phyloP scores from a whole-genome alignment of 257 asterid genomes.

The Cordia subcordata region DNA sequence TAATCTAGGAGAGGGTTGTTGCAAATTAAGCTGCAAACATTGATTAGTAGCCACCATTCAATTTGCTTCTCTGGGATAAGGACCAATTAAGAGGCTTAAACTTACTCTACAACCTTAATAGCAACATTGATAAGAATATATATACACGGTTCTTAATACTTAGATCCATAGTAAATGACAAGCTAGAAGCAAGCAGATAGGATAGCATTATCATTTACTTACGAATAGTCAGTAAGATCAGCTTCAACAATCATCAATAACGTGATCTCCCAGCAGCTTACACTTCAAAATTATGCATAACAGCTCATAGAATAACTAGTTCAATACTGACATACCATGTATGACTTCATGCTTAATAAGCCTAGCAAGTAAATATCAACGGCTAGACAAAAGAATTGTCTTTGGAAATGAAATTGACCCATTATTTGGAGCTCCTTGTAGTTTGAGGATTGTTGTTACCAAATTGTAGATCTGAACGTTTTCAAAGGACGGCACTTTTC shows the following conservation, averaged over 20 bases:
- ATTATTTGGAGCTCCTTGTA: conserved; percentile 61
- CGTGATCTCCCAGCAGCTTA: too few species aligned
- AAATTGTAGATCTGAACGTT: conserved; percentile 65
- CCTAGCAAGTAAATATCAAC: conserved; percentile 13
- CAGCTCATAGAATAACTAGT: background rate
- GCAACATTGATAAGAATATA: background rate
- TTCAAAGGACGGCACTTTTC: conserved; percentile 63
- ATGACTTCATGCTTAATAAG: too few species aligned
- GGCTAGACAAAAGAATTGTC: conserved; percentile 46
- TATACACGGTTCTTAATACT: too few species aligned
- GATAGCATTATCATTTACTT: background rate
- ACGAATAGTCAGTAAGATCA: background rate
- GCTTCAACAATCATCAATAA: too few species aligned
- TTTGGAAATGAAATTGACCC: conserved; percentile 49
- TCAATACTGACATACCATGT: conserved; percentile 1
- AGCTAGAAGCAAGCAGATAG: too few species aligned
- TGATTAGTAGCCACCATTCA: too few species aligned
- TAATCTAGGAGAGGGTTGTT: too few species aligned
- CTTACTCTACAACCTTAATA: too few species aligned
- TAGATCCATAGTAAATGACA: too few species aligned
- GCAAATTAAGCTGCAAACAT: too few species aligned
- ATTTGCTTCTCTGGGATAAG: too few species aligned
- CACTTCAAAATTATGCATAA: background rate
- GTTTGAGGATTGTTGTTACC: conserved; percentile 47
- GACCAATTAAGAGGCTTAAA: too few species aligned